Conservation (phyloP, 116 monocot species). For the Zostera marina region DNA sequence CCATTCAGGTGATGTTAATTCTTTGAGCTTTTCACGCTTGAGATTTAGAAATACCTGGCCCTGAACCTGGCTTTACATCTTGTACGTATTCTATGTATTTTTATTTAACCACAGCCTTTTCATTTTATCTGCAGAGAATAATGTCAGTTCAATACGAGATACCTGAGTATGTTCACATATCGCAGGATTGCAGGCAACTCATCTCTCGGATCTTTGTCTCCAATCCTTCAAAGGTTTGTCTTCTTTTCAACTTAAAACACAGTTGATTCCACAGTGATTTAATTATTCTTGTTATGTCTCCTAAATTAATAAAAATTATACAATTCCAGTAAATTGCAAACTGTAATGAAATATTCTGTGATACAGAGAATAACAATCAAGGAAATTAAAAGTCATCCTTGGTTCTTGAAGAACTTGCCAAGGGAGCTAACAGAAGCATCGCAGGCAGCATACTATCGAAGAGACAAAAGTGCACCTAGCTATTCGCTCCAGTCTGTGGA, state of each 20-base stretch:
- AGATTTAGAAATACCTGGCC: too few species aligned
- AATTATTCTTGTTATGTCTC: not conserved
- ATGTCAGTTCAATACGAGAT: constrained; percentile 70
- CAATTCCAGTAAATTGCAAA: not conserved
- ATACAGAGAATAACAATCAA: constrained; percentile 57
- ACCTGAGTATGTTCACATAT: constrained; percentile 76
- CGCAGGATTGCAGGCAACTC: constrained; percentile 59
- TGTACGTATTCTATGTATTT: not conserved
- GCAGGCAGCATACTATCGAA: constrained; percentile 59
- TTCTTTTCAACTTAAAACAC: not conserved
- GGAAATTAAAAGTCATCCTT: constrained; percentile 70
- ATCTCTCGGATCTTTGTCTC: constrained; percentile 64
- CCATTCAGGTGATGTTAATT: constrained; percentile 51
- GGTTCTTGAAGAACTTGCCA: constrained; percentile 85
- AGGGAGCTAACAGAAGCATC: constrained; percentile 52
- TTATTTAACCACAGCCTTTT: not conserved
- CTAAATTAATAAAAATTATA: not conserved
- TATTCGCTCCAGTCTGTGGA: constrained; percentile 46
- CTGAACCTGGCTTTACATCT: too few species aligned
- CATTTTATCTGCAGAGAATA: constrained; percentile 39
- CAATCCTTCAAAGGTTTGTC: constrained; percentile 38
- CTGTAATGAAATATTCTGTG: not conserved
- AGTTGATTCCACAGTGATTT: not conserved
- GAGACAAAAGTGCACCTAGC: constrained; percentile 24
- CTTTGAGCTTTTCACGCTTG: too few species aligned